A percentile compares a stretch with the other conserved stretches of the same genome.
Evolutionary conservation across 805 yeast species (phyloP).

Genomic region (Maudiozyma turicensis): DNA sequence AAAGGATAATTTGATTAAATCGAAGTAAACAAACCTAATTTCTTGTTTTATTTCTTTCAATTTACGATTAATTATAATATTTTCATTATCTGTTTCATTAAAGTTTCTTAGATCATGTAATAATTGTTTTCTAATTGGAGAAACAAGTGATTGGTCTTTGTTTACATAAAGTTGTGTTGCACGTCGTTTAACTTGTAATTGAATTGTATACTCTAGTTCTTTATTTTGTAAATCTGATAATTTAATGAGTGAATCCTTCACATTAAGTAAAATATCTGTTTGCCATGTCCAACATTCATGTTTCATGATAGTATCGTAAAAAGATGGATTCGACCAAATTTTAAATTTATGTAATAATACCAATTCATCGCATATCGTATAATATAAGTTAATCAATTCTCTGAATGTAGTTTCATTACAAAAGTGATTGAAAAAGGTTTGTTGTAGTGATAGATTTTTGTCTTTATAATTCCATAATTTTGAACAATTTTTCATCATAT

Average conservation of each 20-base stretch:
- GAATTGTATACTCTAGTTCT: constrained; percentile 19
- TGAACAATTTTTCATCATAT: constrained; percentile 29
- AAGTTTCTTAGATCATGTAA: constrained; percentile 1
- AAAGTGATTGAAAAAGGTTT: constrained; percentile 21
- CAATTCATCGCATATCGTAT: constrained; percentile 56
- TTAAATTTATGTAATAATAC: constrained; percentile 39
- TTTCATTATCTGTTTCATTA: background rate
- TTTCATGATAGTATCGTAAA: constrained; percentile 33
- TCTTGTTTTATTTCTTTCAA: constrained; percentile 29
- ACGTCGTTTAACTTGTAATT: constrained; percentile 44
- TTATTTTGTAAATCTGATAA: constrained; percentile 16
- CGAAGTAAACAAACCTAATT: constrained; percentile 31
- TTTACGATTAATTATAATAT: constrained; percentile 15
- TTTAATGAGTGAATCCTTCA: constrained; percentile 41
- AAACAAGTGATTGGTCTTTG: background rate
- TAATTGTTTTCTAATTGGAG: constrained; percentile 4
- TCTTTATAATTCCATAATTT: constrained; percentile 1
- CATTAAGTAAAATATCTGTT: constrained; percentile 49
- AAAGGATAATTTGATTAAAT: constrained; percentile 34
- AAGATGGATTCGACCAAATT: constrained; percentile 21
- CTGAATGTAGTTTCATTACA: constrained; percentile 39
- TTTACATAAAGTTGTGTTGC: constrained; percentile 11
- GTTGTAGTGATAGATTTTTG: constrained; percentile 8
- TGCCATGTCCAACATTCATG: constrained; percentile 67
- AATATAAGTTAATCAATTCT: constrained; percentile 48